Evolutionary conservation across 345 rosid genomes (phyloP).

Genomic region (Hibiscus tridactylites): DNA sequence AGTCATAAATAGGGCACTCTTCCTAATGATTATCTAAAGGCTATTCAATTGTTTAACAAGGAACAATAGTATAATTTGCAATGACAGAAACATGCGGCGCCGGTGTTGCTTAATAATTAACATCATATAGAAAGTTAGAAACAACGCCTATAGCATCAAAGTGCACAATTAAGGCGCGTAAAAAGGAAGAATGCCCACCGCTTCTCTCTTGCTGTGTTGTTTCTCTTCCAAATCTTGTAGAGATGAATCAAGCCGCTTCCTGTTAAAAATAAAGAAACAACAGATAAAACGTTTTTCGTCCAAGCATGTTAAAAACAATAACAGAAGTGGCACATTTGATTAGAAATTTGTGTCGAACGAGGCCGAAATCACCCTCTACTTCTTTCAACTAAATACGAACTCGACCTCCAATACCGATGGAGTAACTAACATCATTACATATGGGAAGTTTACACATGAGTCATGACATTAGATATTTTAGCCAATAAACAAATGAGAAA

Average conservation of each 20-base stretch:
- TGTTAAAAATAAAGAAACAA: slow-evolving; percentile 8
- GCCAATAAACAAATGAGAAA: background rate
- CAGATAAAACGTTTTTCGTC: background rate
- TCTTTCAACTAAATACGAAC: background rate
- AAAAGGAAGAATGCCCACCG: slow-evolving; percentile 34
- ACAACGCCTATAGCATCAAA: background rate
- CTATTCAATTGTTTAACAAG: too few relatives aligned
- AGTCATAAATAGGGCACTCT: background rate
- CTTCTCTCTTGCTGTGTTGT: slow-evolving; percentile 86
- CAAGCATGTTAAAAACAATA: too few relatives aligned
- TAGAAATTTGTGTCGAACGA: background rate
- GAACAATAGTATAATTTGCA: background rate
- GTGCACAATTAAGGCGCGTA: background rate
- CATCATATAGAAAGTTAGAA: background rate
- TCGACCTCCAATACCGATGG: background rate
- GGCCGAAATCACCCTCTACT: background rate
- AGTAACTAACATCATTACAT: background rate
- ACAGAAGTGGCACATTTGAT: background rate
- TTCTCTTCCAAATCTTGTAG: slow-evolving; percentile 92
- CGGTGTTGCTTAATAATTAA: background rate
- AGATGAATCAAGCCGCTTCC: slow-evolving; percentile 84
- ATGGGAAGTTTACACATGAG: background rate
- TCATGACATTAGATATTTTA: background rate
- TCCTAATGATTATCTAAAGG: background rate
- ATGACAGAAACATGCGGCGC: background rate